phyloP scores from a whole-genome alignment of 2,329 filamentous ascomycete species.

The Delphinella strobiligena region DNA sequence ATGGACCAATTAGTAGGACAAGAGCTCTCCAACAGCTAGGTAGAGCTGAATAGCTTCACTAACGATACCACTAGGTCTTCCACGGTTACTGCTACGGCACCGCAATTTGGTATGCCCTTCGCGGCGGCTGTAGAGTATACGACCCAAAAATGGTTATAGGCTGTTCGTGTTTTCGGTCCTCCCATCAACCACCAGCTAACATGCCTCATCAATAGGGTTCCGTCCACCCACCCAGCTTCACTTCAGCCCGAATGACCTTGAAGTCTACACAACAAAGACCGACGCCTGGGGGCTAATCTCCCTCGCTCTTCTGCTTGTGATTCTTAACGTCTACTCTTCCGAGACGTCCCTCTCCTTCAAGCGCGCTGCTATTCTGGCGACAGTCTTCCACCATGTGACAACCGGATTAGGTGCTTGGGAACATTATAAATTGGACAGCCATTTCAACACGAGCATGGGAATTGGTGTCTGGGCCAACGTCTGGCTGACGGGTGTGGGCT shows the following conservation, averaged over 20 bases:
- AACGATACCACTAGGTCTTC: conserved; percentile 12
- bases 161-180: conserved; percentile 12
- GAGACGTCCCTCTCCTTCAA: neutral
- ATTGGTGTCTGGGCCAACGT: conserved; percentile 7
- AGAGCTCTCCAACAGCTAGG: neutral
- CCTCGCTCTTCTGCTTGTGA: conserved; percentile 19
- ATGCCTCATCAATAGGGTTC: conserved; percentile 14
- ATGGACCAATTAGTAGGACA: neutral
- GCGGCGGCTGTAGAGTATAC: conserved; percentile 20
- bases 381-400: conserved; percentile 23
- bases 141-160: conserved; percentile 21
- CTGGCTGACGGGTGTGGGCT: conserved; percentile 3
- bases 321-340: conserved; percentile 17
- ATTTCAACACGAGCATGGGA: conserved; percentile 18
- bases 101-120: conserved; percentile 24
- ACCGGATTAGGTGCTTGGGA: conserved; percentile 21
- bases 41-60: neutral
- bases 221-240: conserved; percentile 17
- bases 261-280: conserved; percentile 25
- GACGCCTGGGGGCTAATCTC: conserved; percentile 24
- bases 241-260: conserved; percentile 20
- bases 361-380: conserved; percentile 17
- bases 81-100: conserved; percentile 20
- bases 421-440: conserved; percentile 20
- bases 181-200: neutral